These are phyloP conservation scores for Penicillium sp. DNA, from an alignment of 2,329 filamentous ascomycete species.

Conservation along the genomic window DNA sequence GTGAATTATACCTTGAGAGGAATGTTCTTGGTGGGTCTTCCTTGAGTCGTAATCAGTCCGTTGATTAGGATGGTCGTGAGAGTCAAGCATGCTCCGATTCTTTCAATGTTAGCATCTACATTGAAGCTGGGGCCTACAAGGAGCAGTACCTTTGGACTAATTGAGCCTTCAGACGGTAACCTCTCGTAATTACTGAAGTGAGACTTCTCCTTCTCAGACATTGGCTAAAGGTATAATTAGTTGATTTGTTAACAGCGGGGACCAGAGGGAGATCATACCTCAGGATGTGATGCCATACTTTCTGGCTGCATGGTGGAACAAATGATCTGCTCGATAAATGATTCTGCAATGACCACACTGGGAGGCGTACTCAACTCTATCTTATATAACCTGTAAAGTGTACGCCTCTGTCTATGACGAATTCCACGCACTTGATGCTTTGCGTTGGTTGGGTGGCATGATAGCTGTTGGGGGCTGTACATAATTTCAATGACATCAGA, in stretches of 20 bases:
- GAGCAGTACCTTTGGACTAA: neutral
- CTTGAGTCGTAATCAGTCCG: neutral
- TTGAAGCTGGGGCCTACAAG: neutral
- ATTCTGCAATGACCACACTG: neutral
- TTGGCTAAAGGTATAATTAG: neutral
- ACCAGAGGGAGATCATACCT: neutral
- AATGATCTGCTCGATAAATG: neutral
- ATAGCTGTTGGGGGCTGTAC: neutral
- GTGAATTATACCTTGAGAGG: neutral
- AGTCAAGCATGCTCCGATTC: neutral
- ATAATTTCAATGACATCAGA: constrained; percentile 6
- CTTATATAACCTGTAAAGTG: neutral
- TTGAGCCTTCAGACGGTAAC: constrained; percentile 5
- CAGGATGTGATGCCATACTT: neutral
- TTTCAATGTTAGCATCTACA: neutral
- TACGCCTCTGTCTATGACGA: constrained; percentile 3
- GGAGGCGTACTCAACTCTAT: neutral
- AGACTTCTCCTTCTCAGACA: constrained; percentile 2
- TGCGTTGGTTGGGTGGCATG: constrained; percentile 5
- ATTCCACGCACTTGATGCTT: neutral
- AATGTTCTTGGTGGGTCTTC: neutral
- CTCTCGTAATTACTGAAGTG: constrained; percentile 10
- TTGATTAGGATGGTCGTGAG: neutral
- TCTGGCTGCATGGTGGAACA: neutral
- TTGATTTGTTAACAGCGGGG: neutral